Evolutionary conservation across 805 yeast species (phyloP).

Genomic region (Starmerella stellata): DNA sequence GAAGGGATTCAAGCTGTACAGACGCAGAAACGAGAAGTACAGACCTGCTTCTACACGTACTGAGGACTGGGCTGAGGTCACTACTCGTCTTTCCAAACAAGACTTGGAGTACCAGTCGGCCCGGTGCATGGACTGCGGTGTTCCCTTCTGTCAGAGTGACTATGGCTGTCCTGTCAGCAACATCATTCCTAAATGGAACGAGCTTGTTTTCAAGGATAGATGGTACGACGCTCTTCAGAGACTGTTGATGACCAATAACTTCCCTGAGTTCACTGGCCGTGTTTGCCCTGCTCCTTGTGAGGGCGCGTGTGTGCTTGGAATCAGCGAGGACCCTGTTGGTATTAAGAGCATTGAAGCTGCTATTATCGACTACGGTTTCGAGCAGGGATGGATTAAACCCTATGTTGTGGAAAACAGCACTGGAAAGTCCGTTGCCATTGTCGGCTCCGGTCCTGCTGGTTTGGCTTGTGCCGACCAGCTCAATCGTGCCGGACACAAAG

Average conservation of each 20-base stretch:
- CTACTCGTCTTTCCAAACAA: slow-evolving; percentile 60
- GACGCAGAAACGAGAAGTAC: slow-evolving; percentile 72
- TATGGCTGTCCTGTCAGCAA: slow-evolving; percentile 97
- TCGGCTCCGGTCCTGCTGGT: slow-evolving; percentile 97
- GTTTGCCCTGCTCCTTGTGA: slow-evolving; percentile 99
- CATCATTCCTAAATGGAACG: slow-evolving; percentile 96
- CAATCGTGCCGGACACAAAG: slow-evolving; percentile 86
- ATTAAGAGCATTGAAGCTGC: slow-evolving; percentile 92
- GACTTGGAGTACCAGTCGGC: slow-evolving; percentile 87
- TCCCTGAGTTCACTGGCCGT: slow-evolving; percentile 96
- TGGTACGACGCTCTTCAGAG: slow-evolving; percentile 90
- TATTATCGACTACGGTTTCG: slow-evolving; percentile 89
- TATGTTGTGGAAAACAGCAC: slow-evolving; percentile 62
- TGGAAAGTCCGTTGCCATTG: slow-evolving; percentile 65
- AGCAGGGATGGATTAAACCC: slow-evolving; percentile 91
- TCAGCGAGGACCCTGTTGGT: slow-evolving; percentile 88
- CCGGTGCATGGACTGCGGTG: slow-evolving; percentile 99
- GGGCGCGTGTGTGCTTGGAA: slow-evolving; percentile 88
- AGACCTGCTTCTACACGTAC: slow-evolving; percentile 59
- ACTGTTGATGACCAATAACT: slow-evolving; percentile 86
- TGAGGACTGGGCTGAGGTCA: slow-evolving; percentile 83
- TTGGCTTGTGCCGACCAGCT: slow-evolving; percentile 92
- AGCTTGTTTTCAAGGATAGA: slow-evolving; percentile 79
- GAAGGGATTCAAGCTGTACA: slow-evolving; percentile 86
- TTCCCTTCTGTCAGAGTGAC: slow-evolving; percentile 95